A percentile compares a stretch with the other conserved stretches of the same genome.
Evolutionary conservation across 2,329 filamentous ascomycete species (phyloP).

Genomic region (Bimuria novae-zelandiae): DNA sequence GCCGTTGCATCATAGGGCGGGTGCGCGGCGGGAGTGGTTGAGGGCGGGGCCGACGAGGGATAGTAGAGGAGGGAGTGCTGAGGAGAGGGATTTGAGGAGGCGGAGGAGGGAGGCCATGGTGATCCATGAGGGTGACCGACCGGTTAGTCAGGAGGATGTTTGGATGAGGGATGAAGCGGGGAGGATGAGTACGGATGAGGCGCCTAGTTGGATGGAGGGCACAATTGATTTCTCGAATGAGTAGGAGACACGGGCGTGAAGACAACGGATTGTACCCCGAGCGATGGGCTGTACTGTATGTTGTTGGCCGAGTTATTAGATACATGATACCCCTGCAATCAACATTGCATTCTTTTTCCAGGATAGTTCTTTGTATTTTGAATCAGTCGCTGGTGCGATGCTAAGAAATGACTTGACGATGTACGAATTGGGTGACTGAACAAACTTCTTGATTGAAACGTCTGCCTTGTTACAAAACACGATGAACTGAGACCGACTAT

Average conservation of each 20-base stretch:
- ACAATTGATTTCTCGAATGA: not conserved
- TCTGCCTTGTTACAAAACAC: too few species aligned
- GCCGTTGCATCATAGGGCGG: constrained; percentile 7
- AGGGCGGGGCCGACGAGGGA: constrained; percentile 49
- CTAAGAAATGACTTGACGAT: too few species aligned
- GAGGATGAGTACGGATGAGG: constrained; percentile 18
- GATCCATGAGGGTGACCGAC: constrained; percentile 80
- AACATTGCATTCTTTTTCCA: not conserved
- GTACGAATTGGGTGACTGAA: too few species aligned
- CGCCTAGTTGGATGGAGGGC: not conserved
- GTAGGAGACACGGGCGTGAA: not conserved
- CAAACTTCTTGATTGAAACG: too few species aligned
- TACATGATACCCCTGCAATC: constrained; percentile 4
- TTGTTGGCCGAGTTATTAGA: not conserved
- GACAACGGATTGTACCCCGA: not conserved
- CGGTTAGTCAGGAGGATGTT: constrained; percentile 75
- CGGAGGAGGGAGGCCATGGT: constrained; percentile 88
- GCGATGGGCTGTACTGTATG: too few species aligned
- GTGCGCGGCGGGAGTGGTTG: constrained; percentile 6
- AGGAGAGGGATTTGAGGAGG: constrained; percentile 74
- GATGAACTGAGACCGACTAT: too few species aligned
- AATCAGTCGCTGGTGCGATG: too few species aligned
- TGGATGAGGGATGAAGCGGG: constrained; percentile 59
- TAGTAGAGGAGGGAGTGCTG: constrained; percentile 43
- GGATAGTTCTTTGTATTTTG: too few species aligned